Conservation (phyloP, 495 filamentous ascomycete species). For the Aspergillus affinis region DNA sequence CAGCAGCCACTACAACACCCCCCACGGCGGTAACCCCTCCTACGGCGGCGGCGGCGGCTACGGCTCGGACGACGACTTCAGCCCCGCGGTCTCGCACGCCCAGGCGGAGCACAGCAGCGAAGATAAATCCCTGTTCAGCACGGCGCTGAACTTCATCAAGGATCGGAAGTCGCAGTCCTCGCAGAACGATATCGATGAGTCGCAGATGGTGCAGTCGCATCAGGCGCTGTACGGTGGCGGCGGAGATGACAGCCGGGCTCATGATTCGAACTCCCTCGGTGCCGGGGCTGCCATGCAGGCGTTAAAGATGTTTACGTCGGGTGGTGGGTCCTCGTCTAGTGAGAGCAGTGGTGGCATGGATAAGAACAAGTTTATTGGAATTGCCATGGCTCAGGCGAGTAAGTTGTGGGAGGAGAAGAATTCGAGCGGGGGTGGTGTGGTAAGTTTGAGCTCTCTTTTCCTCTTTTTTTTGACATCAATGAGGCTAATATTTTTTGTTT, state of each 20-base stretch:
- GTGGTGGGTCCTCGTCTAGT: slow-evolving; percentile 8
- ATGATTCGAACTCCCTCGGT: slow-evolving; percentile 48
- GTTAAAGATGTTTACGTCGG: slow-evolving; percentile 61
- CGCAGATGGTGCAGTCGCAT: slow-evolving; percentile 54
- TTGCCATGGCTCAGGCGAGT: slow-evolving; percentile 67
- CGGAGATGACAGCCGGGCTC: slow-evolving; percentile 26
- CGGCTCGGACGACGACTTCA: slow-evolving; percentile 40
- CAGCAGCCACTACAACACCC: slow-evolving; percentile 5
- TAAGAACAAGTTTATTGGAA: slow-evolving; percentile 62
- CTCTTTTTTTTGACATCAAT: slow-evolving; percentile 10
- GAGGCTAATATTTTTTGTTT: slow-evolving; percentile 20
- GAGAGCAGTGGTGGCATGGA: slow-evolving; percentile 29
- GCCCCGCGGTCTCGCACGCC: slow-evolving; percentile 49
- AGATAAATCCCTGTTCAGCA: slow-evolving; percentile 48
- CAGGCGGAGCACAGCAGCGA: slow-evolving; percentile 32
- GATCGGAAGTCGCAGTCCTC: slow-evolving; percentile 36
- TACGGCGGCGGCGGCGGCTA: slow-evolving; percentile 13
- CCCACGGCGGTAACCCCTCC: slow-evolving; percentile 9
- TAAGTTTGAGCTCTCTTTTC: slow-evolving; percentile 35
- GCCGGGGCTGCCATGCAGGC: slow-evolving; percentile 67
- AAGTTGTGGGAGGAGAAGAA: slow-evolving; percentile 64
- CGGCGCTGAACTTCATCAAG: slow-evolving; percentile 48
- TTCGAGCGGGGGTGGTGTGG: slow-evolving; percentile 45
- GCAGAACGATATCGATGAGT: slow-evolving; percentile 53
- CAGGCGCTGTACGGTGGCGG: slow-evolving; percentile 52